phyloP scores from a whole-genome alignment of 2,329 filamentous ascomycete genomes.

The Sporothrix phasma region DNA sequence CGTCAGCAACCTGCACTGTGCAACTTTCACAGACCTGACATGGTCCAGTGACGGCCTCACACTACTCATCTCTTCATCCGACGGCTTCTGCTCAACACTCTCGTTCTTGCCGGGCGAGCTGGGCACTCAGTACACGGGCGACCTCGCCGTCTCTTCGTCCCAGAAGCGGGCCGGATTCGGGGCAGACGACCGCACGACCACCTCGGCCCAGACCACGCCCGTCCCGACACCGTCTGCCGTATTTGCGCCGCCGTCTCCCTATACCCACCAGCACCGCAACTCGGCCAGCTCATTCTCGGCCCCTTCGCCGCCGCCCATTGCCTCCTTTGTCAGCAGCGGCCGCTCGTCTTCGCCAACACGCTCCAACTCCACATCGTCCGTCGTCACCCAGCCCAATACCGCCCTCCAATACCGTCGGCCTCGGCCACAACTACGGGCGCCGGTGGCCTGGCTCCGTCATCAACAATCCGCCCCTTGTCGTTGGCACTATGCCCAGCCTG shows the following conservation, averaged over 20 bases:
- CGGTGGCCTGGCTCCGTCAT: constrained; percentile 34
- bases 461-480: constrained; percentile 69
- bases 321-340: constrained; percentile 48
- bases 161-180: background rate
- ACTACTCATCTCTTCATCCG: constrained; percentile 54
- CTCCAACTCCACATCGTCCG: constrained; percentile 77
- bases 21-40: constrained; percentile 90
- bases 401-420: constrained; percentile 23
- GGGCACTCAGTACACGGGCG: constrained; percentile 68
- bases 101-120: constrained; percentile 78
- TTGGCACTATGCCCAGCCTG: constrained; percentile 67
- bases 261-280: constrained; percentile 47
- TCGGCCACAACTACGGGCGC: background rate
- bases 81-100: constrained; percentile 91
- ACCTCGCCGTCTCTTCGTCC: constrained; percentile 30
- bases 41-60: constrained; percentile 54
- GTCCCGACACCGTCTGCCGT: constrained; percentile 59
- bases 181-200: constrained; percentile 20
- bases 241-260: constrained; percentile 53
- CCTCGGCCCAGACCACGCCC: constrained; percentile 56
- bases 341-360: constrained; percentile 70
- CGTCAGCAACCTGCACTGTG: constrained; percentile 94
- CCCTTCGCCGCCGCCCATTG: constrained; percentile 43
- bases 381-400: constrained; percentile 53
- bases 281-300: constrained; percentile 48